Evolutionary conservation across 257 asterid species (phyloP), one percentile per base, ranked within the genome.

Genomic region (Salvia miltiorrhiza): DNA sequence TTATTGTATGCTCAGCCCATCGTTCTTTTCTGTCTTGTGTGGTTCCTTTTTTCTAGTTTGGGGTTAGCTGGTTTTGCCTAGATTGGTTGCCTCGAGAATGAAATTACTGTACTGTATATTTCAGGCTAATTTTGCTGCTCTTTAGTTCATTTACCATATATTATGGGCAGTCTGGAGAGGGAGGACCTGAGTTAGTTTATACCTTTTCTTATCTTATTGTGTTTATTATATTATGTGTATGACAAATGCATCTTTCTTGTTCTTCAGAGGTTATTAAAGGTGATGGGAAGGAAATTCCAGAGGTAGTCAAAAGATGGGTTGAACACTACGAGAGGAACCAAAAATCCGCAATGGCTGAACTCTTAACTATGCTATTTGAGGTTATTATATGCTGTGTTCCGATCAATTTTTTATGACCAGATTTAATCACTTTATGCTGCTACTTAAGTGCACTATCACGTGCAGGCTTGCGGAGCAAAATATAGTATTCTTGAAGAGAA

Each of bases 391-490:
- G 4, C 50, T 72, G n/a, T 59, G 44, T 66, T 72, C 60, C 30
- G 40, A 9, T 70, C 44, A 45, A 24, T 63, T 45, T 62, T 54
- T 33, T 67, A 48, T 32, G 16, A 17, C 54, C 5, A 16, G 44
- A 71, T 63, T 71, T 66, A 55, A 68, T 63, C 67, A 35, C 73
- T 65, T 53, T 20, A 55, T 49, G 30, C 41, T 33, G 19, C 47
- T 74, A 48, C 48, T 67, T 45, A 58, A 66, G 37, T 26, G 47
- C 65, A 39, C 72, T 58, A 24, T 75, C 58, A 48, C 74, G 24
- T 79, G 72, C 86, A 94, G 99, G 96, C 92, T 50, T 94, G 99
- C 12, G 99, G 99, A 73, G 95, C 93, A 50, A 90, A 89, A 84
- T 81, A 90, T 76, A 77, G 33, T 71, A 84, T 87, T 63, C 78